Percentiles rank a stretch among this genome's conserved stretches.
phyloP scores from a whole-genome alignment of 2,329 filamentous ascomycete species.

The Cordyceps farinosa region DNA sequence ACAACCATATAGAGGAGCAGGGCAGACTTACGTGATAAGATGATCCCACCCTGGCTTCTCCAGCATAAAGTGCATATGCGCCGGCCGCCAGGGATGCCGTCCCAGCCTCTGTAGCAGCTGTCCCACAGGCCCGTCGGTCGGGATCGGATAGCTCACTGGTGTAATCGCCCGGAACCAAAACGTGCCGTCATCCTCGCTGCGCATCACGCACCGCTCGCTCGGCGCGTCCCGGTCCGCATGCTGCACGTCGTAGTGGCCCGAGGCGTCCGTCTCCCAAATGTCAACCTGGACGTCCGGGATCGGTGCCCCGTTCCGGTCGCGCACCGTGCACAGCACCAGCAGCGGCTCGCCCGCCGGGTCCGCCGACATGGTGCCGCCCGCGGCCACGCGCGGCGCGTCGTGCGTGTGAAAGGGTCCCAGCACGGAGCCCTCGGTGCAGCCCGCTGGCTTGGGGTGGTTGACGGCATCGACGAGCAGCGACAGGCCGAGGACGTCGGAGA shows the following conservation, averaged over 20 bases:
- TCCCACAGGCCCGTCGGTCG: slow-evolving; percentile 79
- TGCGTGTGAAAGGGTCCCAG: slow-evolving; percentile 78
- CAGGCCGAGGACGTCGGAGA: slow-evolving; percentile 71
- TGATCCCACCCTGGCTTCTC: slow-evolving; percentile 74
- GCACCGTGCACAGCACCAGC: slow-evolving; percentile 64
- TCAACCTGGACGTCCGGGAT: slow-evolving; percentile 64
- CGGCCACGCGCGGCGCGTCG: slow-evolving; percentile 52
- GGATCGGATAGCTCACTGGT: slow-evolving; percentile 82
- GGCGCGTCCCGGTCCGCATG: slow-evolving; percentile 51
- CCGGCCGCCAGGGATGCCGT: slow-evolving; percentile 74
- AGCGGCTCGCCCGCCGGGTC: slow-evolving; percentile 64
- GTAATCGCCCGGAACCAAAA: slow-evolving; percentile 87
- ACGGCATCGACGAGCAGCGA: slow-evolving; percentile 73
- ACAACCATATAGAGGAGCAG: neutral
- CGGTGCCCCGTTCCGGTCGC: slow-evolving; percentile 57
- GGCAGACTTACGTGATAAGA: slow-evolving; percentile 68
- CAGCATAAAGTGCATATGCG: slow-evolving; percentile 89
- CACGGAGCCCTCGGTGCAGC: slow-evolving; percentile 71
- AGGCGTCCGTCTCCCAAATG: slow-evolving; percentile 75
- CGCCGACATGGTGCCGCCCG: slow-evolving; percentile 58
- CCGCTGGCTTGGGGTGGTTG: slow-evolving; percentile 68
- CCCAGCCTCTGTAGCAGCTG: slow-evolving; percentile 61
- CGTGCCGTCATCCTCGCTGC: slow-evolving; percentile 26
- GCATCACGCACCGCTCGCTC: slow-evolving; percentile 30
- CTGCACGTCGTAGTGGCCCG: slow-evolving; percentile 74